phyloP scores from a whole-genome alignment of 331 rosid genomes.

The Acacia concinna region DNA sequence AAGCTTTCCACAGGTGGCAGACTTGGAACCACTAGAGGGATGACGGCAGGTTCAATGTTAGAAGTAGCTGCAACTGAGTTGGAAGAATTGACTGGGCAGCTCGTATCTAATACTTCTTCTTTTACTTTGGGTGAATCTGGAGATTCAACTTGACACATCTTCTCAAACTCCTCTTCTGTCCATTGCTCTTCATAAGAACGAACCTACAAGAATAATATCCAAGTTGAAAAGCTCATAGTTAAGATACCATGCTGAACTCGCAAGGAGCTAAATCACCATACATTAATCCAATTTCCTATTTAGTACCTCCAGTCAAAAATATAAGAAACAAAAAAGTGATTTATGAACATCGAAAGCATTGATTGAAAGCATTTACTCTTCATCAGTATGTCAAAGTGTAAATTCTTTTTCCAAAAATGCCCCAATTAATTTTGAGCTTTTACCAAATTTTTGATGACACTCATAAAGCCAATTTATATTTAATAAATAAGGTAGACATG shows the following conservation, averaged over 20 bases:
- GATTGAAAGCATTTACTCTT: not conserved
- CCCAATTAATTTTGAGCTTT: not conserved
- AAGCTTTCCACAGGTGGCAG: conserved; percentile 49
- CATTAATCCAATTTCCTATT: conserved; percentile 2
- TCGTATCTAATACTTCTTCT: conserved; percentile 48
- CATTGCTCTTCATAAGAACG: conserved; percentile 98
- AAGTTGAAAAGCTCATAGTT: conserved; percentile 4
- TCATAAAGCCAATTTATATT: not conserved
- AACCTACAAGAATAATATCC: conserved; percentile 52
- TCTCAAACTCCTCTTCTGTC: conserved; percentile 99
- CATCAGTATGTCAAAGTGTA: not conserved
- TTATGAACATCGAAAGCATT: not conserved
- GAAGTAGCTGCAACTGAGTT: conserved; percentile 43
- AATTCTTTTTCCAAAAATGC: not conserved
- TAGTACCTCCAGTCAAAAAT: not conserved
- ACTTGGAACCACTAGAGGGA: conserved; percentile 42
- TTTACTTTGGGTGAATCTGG: conserved; percentile 68
- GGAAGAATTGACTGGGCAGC: conserved; percentile 43
- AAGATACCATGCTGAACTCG: not conserved
- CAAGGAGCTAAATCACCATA: not conserved
- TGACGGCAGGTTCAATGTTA: conserved; percentile 40
- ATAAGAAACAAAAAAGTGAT: not conserved
- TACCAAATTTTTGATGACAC: not conserved
- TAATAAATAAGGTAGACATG: not conserved
- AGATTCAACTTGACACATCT: conserved; percentile 82